Evolutionary conservation across 2,329 filamentous ascomycete species (phyloP), one percentile per base, ranked within the genome.

Genomic region (Cordyceps javanica): DNA sequence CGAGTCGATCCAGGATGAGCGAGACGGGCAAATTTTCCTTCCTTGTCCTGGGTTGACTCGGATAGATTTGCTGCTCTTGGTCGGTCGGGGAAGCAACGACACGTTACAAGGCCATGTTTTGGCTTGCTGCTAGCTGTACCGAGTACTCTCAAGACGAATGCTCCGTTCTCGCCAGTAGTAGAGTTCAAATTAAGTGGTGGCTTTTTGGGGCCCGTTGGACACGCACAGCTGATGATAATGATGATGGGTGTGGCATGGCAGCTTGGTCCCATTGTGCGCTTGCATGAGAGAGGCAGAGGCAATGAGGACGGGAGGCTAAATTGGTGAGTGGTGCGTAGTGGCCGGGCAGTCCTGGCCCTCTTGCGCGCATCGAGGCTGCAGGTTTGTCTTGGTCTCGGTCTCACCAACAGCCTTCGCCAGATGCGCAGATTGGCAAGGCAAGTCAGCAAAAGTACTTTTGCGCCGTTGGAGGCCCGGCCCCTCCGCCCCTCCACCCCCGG

Each of bases 391-490:
- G 34, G 23, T 54, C n/a, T 54, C 51, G 39, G 38, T 28, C 51
- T 54, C 39, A 38, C 51, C 51, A 54, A 54, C 51, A 54, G 39
- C 51, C 16, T 42, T 39, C 6, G 44, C 26, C 11, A 44, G 6
- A 7, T 44, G 6, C 11, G 26, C n/a, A 34, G 21, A 48, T 13
- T 34, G 45, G 50, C 36, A 21, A n/a, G 25, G 26, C 38, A 42
- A 53, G n/a, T 42, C 38, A 42, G 50, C 36, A 41, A 30, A 3
- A 54, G n/a, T 26, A 23, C 42, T 53, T 34, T 23, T 54, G 50
- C 28, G 52, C 52, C 52, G 52, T 55, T 55, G 41, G 21, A 55
- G 51, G 39, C 39, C 49, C 50, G 50, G 41, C 52, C 41, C 41
- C 42, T 46, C 42, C 34, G 49, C 34, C 23, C 16, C 52, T 45